phyloP scores from a whole-genome alignment of 352 stramenopile genomes.

The Phytopythium delawarense region DNA sequence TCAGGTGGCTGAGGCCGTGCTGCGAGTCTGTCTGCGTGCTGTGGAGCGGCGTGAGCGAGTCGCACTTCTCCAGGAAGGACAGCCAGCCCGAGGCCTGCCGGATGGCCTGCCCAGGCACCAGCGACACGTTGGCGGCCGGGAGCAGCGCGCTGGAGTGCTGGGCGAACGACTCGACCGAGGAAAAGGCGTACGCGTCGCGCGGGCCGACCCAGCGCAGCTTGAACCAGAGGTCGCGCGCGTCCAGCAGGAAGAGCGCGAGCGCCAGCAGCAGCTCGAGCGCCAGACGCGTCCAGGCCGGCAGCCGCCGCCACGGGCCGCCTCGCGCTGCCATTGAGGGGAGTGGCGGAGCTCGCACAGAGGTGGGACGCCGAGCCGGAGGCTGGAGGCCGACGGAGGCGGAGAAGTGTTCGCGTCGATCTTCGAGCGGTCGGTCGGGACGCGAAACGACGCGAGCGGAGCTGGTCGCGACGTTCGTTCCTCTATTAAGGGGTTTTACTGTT shows the following conservation, averaged over 20 bases:
- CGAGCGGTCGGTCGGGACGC: constrained; percentile 1
- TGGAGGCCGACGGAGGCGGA: background rate
- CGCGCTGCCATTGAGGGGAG: background rate
- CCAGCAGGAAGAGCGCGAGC: constrained; percentile 29
- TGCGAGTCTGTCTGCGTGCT: background rate
- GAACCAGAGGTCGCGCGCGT: constrained; percentile 54
- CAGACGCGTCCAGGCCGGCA: constrained; percentile 6
- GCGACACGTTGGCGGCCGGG: constrained; percentile 9
- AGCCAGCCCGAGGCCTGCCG: constrained; percentile 33
- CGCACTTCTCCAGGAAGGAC: constrained; percentile 47
- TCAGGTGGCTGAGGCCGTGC: background rate
- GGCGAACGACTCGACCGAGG: constrained; percentile 19
- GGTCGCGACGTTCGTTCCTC: background rate
- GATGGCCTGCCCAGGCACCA: constrained; percentile 9
- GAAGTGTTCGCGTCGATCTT: background rate
- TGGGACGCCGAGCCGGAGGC: background rate
- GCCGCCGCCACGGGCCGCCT: background rate
- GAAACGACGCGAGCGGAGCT: constrained; percentile 2
- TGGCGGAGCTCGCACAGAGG: background rate
- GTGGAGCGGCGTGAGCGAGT: constrained; percentile 20
- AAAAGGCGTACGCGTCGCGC: constrained; percentile 34
- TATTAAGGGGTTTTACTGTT: background rate
- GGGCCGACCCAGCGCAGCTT: constrained; percentile 50
- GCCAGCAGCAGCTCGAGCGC: constrained; percentile 27
- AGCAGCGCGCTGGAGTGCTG: constrained; percentile 11